Conservation (phyloP, 345 rosid species). For the Passiflora organensis region DNA sequence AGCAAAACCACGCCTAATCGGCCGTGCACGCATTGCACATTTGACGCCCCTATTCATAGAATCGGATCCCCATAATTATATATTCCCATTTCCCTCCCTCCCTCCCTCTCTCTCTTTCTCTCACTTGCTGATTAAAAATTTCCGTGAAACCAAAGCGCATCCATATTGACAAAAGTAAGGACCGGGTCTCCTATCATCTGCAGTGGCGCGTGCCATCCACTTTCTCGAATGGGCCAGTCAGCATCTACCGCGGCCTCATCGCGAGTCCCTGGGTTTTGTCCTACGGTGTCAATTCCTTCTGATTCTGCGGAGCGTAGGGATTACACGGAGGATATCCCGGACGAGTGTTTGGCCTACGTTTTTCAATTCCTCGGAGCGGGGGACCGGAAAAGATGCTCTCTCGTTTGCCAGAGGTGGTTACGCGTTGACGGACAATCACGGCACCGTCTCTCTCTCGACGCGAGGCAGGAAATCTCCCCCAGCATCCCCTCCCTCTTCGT, state of each 20-base stretch:
- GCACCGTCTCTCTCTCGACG: slow-evolving; percentile 62
- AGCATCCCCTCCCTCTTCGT: slow-evolving; percentile 40
- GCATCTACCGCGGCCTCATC: slow-evolving; percentile 34
- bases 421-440: slow-evolving; percentile 73
- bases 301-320: slow-evolving; percentile 17
- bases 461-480: slow-evolving; percentile 43
- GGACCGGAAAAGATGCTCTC: slow-evolving; percentile 71
- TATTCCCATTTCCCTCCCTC: too few relatives aligned
- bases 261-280: slow-evolving; percentile 8
- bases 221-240: slow-evolving; percentile 51
- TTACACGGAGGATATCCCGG: slow-evolving; percentile 24
- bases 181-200: too few relatives aligned
- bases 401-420: slow-evolving; percentile 73
- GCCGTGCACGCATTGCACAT: too few relatives aligned
- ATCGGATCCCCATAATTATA: neutral
- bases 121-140: neutral
- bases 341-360: slow-evolving; percentile 71
- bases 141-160: neutral
- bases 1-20: too few relatives aligned
- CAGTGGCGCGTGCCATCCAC: slow-evolving; percentile 16
- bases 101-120: neutral
- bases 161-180: too few relatives aligned
- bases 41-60: too few relatives aligned
- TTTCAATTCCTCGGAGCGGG: slow-evolving; percentile 65
- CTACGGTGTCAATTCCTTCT: slow-evolving; percentile 17